These are phyloP conservation scores for Apiotrichum laibachii DNA, from an alignment of 1,284 basidiomycete species.

Conservation along the genomic window DNA sequence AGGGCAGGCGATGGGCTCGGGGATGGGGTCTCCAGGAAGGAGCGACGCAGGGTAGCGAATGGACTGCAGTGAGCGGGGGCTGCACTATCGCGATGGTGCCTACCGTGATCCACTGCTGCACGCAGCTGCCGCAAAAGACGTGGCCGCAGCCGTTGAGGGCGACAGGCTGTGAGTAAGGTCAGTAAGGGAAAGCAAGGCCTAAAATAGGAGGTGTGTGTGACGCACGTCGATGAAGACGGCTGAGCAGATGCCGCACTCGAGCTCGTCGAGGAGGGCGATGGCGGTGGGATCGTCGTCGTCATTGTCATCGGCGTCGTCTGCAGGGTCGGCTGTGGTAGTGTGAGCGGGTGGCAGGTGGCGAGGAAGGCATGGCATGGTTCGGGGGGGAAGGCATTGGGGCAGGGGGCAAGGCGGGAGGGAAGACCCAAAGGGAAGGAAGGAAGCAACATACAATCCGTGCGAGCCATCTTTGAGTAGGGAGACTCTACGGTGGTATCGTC, in stretches of 20 bases:
- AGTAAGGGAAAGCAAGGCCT: not conserved
- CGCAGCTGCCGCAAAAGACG: conserved; percentile 28
- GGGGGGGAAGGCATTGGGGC: too few species aligned
- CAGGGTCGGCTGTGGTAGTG: not conserved
- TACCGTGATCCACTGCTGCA: conserved; percentile 26
- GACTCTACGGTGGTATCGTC: conserved; percentile 3
- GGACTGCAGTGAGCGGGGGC: conserved; percentile 17
- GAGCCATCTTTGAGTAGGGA: conserved; percentile 13
- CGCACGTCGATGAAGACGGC: conserved; percentile 27
- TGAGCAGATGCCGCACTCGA: conserved; percentile 29
- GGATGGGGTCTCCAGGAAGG: conserved; percentile 67
- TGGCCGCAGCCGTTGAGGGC: conserved; percentile 29
- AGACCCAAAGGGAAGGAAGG: not conserved
- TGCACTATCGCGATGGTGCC: not conserved
- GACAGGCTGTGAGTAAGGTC: conserved; percentile 17
- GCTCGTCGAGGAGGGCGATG: conserved; percentile 20
- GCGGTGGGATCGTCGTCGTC: not conserved
- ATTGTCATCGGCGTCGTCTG: too few species aligned
- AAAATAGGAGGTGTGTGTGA: not conserved
- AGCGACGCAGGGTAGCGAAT: conserved; percentile 69
- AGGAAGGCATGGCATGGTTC: not conserved
- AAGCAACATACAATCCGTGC: conserved; percentile 5
- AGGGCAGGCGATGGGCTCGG: conserved; percentile 55
- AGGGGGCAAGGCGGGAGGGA: too few species aligned
- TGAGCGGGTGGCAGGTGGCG: not conserved